Base-by-base conservation (phyloP, 139 green algal species). In the Coelastrella sp. region DNA sequence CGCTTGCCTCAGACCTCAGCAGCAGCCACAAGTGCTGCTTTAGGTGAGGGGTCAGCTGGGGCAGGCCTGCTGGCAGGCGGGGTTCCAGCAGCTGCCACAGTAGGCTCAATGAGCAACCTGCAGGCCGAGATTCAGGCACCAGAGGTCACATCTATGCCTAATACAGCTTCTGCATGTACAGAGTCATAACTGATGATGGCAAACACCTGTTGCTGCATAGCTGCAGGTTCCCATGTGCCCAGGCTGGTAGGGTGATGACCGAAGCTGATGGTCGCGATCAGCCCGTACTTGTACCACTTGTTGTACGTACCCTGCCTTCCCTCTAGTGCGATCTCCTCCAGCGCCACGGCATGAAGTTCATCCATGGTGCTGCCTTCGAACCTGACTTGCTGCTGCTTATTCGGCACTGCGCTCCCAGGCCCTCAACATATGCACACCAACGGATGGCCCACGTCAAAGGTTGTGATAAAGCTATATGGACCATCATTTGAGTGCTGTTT, bases 41-140 rank as follows among this genome's bases (percentile, higher is more conserved):
- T 45, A 89, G 34, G 2, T 15, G 48, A 11, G 60, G 34, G 0
- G 59, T 45, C 4, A 85, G 40, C n/a, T 2, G 3, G 3, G 32
- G 21, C 6, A 79, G 21, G 21, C 60, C 43, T 40, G 40, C 11
- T 13, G 89, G 81, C 83, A 82, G 40, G 19, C 72, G 48, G 5
- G 62, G 27, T 45, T 25, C n/a, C 43, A 89, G 71, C 69, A 82
- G 41, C 63, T 81, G 53, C 86, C 86, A 89, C n/a, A 89, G 82
- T 8, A 30, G 7, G 5, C 41, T 13, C 43, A 78, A 34, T 6
- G 75, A 38, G 43, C 84, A 88, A 17, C 84, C 84, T 81, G 84
- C 75, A 38, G 30, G n/a, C n/a, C n/a, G 15, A 50, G 37, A 5
- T 79, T 40, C 69, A 27, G n/a, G 5, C 41, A 27, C 8, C 21